Percentiles rank a stretch among this genome's conserved stretches.
phyloP scores from a whole-genome alignment of 2,329 filamentous ascomycete species.

The Elsinoe perseae region DNA sequence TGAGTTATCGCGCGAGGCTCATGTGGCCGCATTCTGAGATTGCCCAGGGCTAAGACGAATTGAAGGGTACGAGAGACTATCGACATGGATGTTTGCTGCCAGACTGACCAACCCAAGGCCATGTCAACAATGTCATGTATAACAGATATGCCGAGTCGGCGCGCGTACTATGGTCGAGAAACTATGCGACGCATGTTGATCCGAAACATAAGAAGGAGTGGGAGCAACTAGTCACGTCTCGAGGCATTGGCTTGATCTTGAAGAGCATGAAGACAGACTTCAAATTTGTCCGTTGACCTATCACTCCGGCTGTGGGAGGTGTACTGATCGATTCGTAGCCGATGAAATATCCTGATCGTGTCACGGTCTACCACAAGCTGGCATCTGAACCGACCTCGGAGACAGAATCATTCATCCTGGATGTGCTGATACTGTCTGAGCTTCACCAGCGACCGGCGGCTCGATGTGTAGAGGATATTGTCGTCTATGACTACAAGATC shows the following conservation, averaged over 20 bases:
- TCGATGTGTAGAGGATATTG: constrained; percentile 67
- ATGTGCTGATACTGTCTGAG: constrained; percentile 66
- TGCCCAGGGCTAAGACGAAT: constrained; percentile 2
- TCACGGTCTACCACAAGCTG: constrained; percentile 79
- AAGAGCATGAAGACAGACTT: constrained; percentile 73
- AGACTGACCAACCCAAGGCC: constrained; percentile 42
- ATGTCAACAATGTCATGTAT: constrained; percentile 84
- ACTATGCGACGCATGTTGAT: constrained; percentile 58
- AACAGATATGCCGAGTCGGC: constrained; percentile 75
- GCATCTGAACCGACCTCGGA: constrained; percentile 42
- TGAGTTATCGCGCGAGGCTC: constrained; percentile 30
- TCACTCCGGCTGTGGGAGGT: not conserved
- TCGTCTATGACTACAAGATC: constrained; percentile 64
- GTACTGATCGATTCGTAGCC: constrained; percentile 46
- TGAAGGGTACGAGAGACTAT: constrained; percentile 5
- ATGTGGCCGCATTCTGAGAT: not conserved
- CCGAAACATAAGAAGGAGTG: constrained; percentile 55
- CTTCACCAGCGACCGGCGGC: constrained; percentile 64
- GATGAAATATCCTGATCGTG: constrained; percentile 72
- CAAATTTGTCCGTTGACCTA: constrained; percentile 62
- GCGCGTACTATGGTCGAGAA: constrained; percentile 68
- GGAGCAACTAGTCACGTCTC: constrained; percentile 60
- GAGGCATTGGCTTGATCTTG: constrained; percentile 64
- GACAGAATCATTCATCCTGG: constrained; percentile 51
- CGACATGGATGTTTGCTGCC: too few species aligned